Evolutionary conservation across 352 stramenopile genomes (phyloP).

Genomic region (Pythium apleroticum): DNA sequence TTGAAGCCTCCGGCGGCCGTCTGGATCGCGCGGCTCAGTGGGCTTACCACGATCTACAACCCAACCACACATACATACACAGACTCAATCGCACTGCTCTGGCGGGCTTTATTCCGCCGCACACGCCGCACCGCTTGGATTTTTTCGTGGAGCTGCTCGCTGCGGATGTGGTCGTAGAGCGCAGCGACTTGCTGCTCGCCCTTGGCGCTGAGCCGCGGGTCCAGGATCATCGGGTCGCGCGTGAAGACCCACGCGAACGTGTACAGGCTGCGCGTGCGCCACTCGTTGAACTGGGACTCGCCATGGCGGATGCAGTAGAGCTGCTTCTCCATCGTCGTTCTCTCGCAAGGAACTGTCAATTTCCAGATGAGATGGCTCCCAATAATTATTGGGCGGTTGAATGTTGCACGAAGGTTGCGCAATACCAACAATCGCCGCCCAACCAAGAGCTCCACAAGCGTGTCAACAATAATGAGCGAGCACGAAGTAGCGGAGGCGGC

Average conservation of each 20-base stretch:
- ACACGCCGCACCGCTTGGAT: conserved; percentile 58
- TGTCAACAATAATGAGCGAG: conserved; percentile 10
- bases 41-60: conserved; percentile 75
- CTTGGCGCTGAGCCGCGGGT: conserved; percentile 71
- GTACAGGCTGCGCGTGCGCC: conserved; percentile 69
- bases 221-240: conserved; percentile 84
- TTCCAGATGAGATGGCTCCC: neutral
- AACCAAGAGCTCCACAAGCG: conserved; percentile 14
- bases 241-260: conserved; percentile 88
- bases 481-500: conserved; percentile 1
- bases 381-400: conserved; percentile 1
- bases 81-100: neutral
- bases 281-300: conserved; percentile 89
- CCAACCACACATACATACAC: neutral
- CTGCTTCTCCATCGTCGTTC: conserved; percentile 46
- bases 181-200: conserved; percentile 60
- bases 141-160: conserved; percentile 47
- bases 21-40: conserved; percentile 80
- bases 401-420: conserved; percentile 31
- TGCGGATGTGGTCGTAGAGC: conserved; percentile 43
- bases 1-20: conserved; percentile 70
- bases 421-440: conserved; percentile 12
- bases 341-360: neutral
- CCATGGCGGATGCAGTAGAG: conserved; percentile 88
- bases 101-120: neutral